Evolutionary conservation across 2,329 filamentous ascomycete genomes (phyloP).

Genomic region (Aspergillus fructus): DNA sequence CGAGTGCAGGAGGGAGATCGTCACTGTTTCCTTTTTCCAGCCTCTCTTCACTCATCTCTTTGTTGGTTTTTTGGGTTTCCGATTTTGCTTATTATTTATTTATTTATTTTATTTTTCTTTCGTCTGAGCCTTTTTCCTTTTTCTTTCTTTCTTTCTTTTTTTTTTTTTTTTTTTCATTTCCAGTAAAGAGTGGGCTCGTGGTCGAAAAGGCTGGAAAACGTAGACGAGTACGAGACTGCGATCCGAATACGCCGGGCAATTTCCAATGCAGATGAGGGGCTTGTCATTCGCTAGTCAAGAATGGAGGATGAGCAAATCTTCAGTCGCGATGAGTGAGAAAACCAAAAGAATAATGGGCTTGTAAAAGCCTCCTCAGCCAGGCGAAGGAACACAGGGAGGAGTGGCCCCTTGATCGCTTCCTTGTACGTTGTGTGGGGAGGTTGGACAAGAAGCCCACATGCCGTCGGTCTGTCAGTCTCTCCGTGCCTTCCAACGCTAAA

Average conservation of each 20-base stretch:
- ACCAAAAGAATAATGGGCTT: not conserved
- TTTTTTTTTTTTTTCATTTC: not conserved
- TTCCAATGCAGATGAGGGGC: constrained; percentile 6
- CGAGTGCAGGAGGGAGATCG: not conserved
- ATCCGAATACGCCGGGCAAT: constrained; percentile 5
- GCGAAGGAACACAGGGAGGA: not conserved
- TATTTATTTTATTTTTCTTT: not conserved
- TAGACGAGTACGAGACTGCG: not conserved
- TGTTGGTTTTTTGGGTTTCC: constrained; percentile 2
- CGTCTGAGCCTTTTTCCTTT: too few relatives aligned
- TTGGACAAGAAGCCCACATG: not conserved
- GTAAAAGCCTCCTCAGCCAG: not conserved
- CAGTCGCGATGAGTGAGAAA: not conserved
- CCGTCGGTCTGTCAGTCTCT: not conserved
- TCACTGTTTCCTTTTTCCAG: not conserved
- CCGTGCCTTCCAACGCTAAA: not conserved
- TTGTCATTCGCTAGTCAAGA: not conserved
- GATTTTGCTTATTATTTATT: not conserved
- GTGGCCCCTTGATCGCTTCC: not conserved
- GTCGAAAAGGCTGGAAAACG: not conserved
- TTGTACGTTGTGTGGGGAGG: not conserved
- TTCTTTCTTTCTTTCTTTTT: too few relatives aligned
- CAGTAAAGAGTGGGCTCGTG: not conserved
- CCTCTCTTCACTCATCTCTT: not conserved
- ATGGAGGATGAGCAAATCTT: not conserved